A percentile compares a stretch with the other conserved stretches of the same genome.
These are phyloP conservation scores for Thozetella sp. DNA, from an alignment of 495 filamentous ascomycete genomes.

Conservation along the genomic window DNA sequence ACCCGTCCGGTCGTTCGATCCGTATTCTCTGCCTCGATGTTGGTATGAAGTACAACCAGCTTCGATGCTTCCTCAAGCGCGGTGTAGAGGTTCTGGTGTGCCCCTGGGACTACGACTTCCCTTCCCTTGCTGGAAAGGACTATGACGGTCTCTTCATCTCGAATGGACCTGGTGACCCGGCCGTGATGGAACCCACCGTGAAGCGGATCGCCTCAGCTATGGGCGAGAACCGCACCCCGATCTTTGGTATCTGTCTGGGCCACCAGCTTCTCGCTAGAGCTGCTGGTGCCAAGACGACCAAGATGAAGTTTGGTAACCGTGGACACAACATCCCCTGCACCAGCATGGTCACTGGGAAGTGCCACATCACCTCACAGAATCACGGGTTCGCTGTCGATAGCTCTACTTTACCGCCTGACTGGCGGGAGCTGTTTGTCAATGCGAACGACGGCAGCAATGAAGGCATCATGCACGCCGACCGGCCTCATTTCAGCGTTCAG, in stretches of 20 bases:
- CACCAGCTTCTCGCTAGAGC: conserved; percentile 93
- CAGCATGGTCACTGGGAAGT: conserved; percentile 88
- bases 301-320: conserved; percentile 99
- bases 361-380: conserved; percentile 98
- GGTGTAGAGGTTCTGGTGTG: conserved; percentile 95
- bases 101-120: conserved; percentile 94
- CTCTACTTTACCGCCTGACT: conserved; percentile 69
- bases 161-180: conserved; percentile 95
- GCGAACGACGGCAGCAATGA: conserved; percentile 98
- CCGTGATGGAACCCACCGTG: conserved; percentile 75
- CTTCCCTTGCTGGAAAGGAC: conserved; percentile 67
- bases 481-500: conserved; percentile 96
- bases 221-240: conserved; percentile 73
- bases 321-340: conserved; percentile 99
- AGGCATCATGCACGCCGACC: conserved; percentile 83
- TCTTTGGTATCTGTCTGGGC: conserved; percentile 96
- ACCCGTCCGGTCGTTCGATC: conserved; percentile 82
- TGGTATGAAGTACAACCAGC: conserved; percentile 96
- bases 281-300: conserved; percentile 81
- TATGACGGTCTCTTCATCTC: conserved; percentile 98
- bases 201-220: conserved; percentile 74
- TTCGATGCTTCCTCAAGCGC: conserved; percentile 85
- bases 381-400: conserved; percentile 94
- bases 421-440: conserved; percentile 95
- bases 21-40: conserved; percentile 93